Evolutionary conservation across 768 basidiomycete species (phyloP).

Genomic region (Strobilomyces confusus): DNA sequence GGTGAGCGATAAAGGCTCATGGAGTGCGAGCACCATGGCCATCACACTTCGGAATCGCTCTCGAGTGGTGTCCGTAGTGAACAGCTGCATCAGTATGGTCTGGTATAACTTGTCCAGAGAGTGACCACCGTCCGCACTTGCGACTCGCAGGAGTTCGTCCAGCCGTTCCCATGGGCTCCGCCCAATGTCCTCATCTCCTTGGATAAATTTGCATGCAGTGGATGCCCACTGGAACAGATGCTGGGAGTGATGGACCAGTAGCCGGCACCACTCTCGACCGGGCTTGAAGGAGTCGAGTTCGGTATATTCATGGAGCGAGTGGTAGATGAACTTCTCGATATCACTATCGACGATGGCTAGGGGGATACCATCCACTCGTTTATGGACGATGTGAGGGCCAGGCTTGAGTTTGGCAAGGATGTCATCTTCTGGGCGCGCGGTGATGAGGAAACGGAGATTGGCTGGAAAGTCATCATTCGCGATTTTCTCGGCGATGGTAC

Average conservation of each 20-base stretch:
- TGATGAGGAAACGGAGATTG: too few species aligned
- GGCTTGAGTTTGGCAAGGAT: neutral
- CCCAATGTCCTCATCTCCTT: neutral
- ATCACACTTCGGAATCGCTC: neutral
- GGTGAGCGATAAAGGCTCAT: neutral
- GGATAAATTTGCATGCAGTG: too few species aligned
- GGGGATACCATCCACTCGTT: neutral
- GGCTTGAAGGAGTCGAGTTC: neutral
- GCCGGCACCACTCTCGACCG: constrained; percentile 4
- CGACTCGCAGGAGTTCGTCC: neutral
- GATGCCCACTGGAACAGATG: neutral
- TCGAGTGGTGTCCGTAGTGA: neutral
- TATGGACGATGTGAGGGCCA: neutral
- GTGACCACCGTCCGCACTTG: neutral
- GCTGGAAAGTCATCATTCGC: neutral
- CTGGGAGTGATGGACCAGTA: neutral
- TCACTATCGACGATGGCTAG: neutral
- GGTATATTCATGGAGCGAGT: neutral
- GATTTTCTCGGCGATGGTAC: neutral
- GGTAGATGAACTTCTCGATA: neutral
- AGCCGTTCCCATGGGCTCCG: neutral
- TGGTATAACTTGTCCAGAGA: neutral
- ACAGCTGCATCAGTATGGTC: neutral
- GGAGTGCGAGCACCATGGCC: neutral
- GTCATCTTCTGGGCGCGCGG: too few species aligned